Evolutionary conservation across 1,284 basidiomycete genomes (phyloP).

Genomic region (Rhodotorula sp.): DNA sequence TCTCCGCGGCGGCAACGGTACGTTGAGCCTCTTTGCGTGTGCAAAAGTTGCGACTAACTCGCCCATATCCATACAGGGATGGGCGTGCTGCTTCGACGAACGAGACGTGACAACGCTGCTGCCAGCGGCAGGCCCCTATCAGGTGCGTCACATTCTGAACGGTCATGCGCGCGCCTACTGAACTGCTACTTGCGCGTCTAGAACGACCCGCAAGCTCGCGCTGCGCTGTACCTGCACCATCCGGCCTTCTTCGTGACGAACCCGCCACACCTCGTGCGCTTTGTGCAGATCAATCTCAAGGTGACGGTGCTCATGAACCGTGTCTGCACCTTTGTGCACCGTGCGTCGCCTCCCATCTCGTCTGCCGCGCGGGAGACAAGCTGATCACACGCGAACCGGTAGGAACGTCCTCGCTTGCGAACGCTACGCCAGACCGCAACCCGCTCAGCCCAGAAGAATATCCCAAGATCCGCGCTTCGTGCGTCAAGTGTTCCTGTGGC

Average conservation of each 20-base stretch:
- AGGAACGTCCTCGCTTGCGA: slow-evolving; percentile 14
- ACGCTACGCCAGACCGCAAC: background rate
- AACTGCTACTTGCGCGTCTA: background rate
- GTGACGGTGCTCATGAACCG: slow-evolving; percentile 37
- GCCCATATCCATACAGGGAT: slow-evolving; percentile 12
- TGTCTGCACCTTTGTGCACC: slow-evolving; percentile 34
- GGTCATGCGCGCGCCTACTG: too few species aligned
- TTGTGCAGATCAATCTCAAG: slow-evolving; percentile 41
- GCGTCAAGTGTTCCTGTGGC: background rate
- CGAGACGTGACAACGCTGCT: slow-evolving; percentile 40
- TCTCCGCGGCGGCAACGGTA: slow-evolving; percentile 24
- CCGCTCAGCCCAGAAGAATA: slow-evolving; percentile 6
- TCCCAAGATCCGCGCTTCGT: slow-evolving; percentile 23
- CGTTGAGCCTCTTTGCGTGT: background rate
- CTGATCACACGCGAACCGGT: background rate
- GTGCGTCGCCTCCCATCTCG: background rate
- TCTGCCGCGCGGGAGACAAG: too few species aligned
- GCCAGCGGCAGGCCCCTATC: background rate
- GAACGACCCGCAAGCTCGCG: slow-evolving; percentile 7
- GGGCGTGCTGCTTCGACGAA: slow-evolving; percentile 38
- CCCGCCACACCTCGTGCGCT: slow-evolving; percentile 33
- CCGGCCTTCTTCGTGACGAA: slow-evolving; percentile 40
- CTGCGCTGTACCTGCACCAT: slow-evolving; percentile 33
- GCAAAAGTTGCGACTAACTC: background rate
- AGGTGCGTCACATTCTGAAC: background rate